A percentile compares a stretch with the other conserved stretches of the same genome.
phyloP scores from a whole-genome alignment of 306 rosid species.

The Dryas alaskensis region DNA sequence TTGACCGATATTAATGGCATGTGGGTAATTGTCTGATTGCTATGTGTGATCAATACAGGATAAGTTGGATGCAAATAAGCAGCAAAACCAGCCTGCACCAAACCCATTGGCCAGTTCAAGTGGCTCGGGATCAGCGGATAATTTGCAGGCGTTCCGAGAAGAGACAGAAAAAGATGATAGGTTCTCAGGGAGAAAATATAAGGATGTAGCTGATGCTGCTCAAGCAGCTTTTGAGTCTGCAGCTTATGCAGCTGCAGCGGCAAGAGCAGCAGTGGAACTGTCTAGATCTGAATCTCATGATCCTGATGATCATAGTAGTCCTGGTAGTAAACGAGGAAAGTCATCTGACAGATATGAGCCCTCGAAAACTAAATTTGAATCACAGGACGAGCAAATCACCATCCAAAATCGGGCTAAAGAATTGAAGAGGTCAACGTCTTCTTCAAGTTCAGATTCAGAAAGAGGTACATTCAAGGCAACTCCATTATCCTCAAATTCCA shows the following conservation, averaged over 20 bases:
- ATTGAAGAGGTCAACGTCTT: constrained; percentile 27
- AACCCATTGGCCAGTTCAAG: constrained; percentile 12
- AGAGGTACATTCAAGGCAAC: constrained; percentile 28
- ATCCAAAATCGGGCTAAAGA: constrained; percentile 27
- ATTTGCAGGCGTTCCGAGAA: constrained; percentile 28
- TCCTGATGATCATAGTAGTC: constrained; percentile 50
- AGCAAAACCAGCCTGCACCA: constrained; percentile 32
- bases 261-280: constrained; percentile 80
- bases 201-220: constrained; percentile 82
- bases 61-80: constrained; percentile 29
- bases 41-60: constrained; percentile 43
- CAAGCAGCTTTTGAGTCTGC: constrained; percentile 97
- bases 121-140: constrained; percentile 28
- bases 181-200: constrained; percentile 53
- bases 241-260: constrained; percentile 86
- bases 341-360: constrained; percentile 21
- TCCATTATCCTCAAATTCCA: constrained; percentile 11
- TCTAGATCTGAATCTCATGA: constrained; percentile 53
- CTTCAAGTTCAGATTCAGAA: constrained; percentile 38
- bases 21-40: neutral
- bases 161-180: constrained; percentile 38
- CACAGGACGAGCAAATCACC: constrained; percentile 27
- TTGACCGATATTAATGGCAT: constrained; percentile 7
- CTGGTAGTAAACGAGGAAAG: constrained; percentile 29
- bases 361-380: constrained; percentile 22